Evolutionary conservation across 208 protist species (phyloP), one percentile per base, ranked within the genome.

Genomic region (Trypanosoma rangeli): DNA sequence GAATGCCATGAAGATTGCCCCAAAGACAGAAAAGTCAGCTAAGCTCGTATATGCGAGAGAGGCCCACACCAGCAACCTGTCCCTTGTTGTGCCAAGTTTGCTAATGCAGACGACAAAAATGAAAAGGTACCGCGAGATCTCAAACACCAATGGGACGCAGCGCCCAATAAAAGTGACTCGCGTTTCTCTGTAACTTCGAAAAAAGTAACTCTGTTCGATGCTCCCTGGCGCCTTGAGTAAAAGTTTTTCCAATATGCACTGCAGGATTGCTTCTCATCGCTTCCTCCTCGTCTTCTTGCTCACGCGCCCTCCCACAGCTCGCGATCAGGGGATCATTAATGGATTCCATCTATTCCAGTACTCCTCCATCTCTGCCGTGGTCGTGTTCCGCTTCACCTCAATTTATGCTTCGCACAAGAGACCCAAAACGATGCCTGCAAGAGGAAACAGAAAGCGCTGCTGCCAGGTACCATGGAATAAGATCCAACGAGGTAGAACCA

Each of bases 61-160:
- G 37, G 55, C n/a, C 55, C 64, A 72, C 9, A 72, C 33, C 9
- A 78, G 50, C 35, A 64, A 44, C 26, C 29, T 24, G 28, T 52
- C 57, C 28, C 61, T 24, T 24, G 5, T 55, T 26, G n/a, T 16
- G 7, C 65, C 65, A 22, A 62, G 1, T 26, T 53, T 31, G 37
- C 18, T 2, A 62, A 70, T 52, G 60, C 44, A 60, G 16, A 4
- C 20, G 18, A 70, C 20, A 0, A 7, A 13, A 24, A 50, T 29
- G 22, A 35, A 70, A 22, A 70, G 53, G 48, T 64, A 63, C 31
- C 65, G 65, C 1, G 65, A 62, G 1, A 63, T 7, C 31, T 61
- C 65, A 50, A 70, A 60, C 10, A 31, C 65, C 53, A 70, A 15
- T 26, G 56, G 65, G 0, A 70, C 65, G 37, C 42, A 64, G 5